Base-by-base conservation (phyloP, 371 early-diverging fungal genomes). In the Mucor mucedo region DNA sequence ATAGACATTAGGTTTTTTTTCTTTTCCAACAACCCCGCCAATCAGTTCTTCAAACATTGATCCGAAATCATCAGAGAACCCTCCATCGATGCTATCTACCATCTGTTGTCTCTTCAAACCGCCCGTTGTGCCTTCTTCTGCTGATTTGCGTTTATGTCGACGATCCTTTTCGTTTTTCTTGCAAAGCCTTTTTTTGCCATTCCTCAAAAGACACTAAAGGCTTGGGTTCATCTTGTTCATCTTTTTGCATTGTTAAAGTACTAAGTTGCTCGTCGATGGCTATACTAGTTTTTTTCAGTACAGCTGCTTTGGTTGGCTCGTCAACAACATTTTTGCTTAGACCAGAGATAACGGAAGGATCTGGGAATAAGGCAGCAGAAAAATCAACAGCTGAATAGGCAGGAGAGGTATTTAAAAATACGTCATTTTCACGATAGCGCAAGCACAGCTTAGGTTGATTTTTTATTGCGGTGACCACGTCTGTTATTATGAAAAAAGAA, bases 31-130 rank as follows among this genome's bases (percentile, higher is more conserved):
- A 32, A 68, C 57, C 14, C 54, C 55, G 3, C 68, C 62, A 14
- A 62, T 54, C 1, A 63, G 27, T 11, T 55, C 68, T 48, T 79
- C 79, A 68, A 82, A 78, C 75, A 82, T 76, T 52, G 77, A 62
- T 8, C 83, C 83, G 33, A 82, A 71, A 52, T 82, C 83, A 35
- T 78, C 83, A 2, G 70, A 66, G 39, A 82, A 72, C 0, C 71
- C 83, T 39, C 83, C 83, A 53, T 82, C 83, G 11, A 82, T 62
- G 27, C 80, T 79, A 45, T 82, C 83, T 5, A 82, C 73, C 48
- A 71, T 66, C 33, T 79, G 78, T n/a, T 68, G 76, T 62, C 57
- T 13, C 52, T 56, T 56, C 7, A 39, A 69, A 29, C 33, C 60
- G 48, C 13, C 29, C 4, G 28, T 52, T 10, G 13, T 44, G n/a